Evolutionary conservation across 805 yeast genomes (phyloP).

Genomic region (Zygoascus tannicola): DNA sequence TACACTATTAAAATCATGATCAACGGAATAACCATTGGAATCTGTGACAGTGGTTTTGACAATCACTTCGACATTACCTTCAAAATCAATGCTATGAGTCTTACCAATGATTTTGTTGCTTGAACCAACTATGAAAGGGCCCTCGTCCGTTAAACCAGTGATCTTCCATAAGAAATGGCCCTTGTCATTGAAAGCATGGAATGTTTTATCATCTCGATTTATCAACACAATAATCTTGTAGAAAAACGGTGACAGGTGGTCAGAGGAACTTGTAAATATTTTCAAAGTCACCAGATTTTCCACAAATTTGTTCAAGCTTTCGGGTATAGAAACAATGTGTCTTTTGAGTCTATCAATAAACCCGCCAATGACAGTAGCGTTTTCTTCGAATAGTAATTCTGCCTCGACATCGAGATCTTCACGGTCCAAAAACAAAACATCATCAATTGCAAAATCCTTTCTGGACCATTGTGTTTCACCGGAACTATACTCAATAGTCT

Average conservation of each 20-base stretch:
- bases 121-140: constrained; percentile 1
- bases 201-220: neutral
- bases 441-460: neutral
- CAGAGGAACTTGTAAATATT: constrained; percentile 12
- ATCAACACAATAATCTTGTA: neutral
- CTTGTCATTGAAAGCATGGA: constrained; percentile 5
- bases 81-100: constrained; percentile 11
- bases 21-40: constrained; percentile 3
- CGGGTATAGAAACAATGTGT: constrained; percentile 11
- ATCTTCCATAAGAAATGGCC: constrained; percentile 11
- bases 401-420: constrained; percentile 16
- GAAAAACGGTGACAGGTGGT: constrained; percentile 1
- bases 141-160: neutral
- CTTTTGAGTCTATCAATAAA: constrained; percentile 21
- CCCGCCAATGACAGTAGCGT: constrained; percentile 21
- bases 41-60: neutral
- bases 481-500: neutral
- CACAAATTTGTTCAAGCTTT: neutral
- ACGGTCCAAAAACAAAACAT: constrained; percentile 18
- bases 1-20: neutral
- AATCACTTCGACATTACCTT: constrained; percentile 6
- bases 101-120: neutral
- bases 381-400: constrained; percentile 23
- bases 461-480: neutral
- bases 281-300: constrained; percentile 5